A percentile compares a stretch with the other conserved stretches of the same genome.
phyloP scores from a whole-genome alignment of 2,329 filamentous ascomycete genomes.

The Chalaropsis ovoidea region DNA sequence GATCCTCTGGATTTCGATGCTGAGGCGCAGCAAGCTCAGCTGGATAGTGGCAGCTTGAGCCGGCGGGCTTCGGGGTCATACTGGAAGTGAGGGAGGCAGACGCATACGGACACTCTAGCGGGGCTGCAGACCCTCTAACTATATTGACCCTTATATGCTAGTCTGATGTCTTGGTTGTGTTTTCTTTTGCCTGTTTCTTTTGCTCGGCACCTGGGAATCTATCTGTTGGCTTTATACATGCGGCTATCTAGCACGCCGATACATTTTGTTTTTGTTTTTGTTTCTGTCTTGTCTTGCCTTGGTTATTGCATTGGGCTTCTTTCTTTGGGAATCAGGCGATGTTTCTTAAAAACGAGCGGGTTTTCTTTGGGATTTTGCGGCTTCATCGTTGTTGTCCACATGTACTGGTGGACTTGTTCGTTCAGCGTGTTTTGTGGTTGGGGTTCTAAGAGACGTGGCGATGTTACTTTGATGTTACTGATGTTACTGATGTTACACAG shows the following conservation, averaged over 20 bases:
- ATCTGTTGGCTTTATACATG: neutral
- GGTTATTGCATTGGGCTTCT: slow-evolving; percentile 4
- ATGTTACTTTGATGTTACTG: too few species aligned
- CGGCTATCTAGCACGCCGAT: neutral
- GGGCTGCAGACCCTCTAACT: neutral
- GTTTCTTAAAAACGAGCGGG: neutral
- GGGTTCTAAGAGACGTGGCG: neutral
- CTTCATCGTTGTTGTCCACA: neutral
- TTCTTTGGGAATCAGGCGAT: neutral
- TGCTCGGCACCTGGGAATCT: neutral
- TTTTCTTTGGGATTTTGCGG: neutral
- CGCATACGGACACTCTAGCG: neutral
- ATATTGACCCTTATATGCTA: neutral
- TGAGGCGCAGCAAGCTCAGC: slow-evolving; percentile 21
- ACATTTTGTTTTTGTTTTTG: neutral
- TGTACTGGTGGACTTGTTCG: neutral
- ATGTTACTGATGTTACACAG: too few species aligned
- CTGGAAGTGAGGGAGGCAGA: slow-evolving; percentile 6
- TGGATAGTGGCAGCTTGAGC: slow-evolving; percentile 11
- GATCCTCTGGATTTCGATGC: slow-evolving; percentile 16
- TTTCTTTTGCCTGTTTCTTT: slow-evolving; percentile 7
- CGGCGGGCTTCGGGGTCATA: slow-evolving; percentile 9
- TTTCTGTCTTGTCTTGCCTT: neutral
- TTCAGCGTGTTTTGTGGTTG: too few species aligned
- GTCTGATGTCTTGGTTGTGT: neutral